Conservation (phyloP, 1,139 yeast genomes). For the Geotrichum candidum region DNA sequence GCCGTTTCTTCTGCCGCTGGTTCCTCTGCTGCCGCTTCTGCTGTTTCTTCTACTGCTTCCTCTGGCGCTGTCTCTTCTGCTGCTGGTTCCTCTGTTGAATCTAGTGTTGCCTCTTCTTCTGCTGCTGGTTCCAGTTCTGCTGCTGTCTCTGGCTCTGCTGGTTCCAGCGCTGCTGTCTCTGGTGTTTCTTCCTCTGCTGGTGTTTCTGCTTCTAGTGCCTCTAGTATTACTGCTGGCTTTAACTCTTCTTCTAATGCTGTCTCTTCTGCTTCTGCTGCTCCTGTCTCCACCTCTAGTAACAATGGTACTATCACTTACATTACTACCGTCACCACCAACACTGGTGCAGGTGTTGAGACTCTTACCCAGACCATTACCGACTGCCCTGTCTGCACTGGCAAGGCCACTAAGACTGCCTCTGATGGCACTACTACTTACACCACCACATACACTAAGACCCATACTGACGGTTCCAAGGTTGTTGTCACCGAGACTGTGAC, state of each 20-base stretch:
- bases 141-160: too few species aligned
- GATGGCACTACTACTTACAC: neutral
- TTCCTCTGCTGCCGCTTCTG: neutral
- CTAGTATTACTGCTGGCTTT: neutral
- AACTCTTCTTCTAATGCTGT: neutral
- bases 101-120: neutral
- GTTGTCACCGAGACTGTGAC: neutral
- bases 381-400: neutral
- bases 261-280: neutral
- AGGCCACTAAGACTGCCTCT: neutral
- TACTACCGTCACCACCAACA: neutral
- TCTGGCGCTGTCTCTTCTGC: neutral
- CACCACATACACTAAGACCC: constrained; percentile 3
- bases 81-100: neutral
- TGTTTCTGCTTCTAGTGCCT: neutral
- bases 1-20: neutral
- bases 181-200: neutral
- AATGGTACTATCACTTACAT: neutral
- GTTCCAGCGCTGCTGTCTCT: too few species aligned
- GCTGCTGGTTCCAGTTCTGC: too few species aligned
- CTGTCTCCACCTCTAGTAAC: neutral
- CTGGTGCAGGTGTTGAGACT: neutral
- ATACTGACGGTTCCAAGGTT: neutral
- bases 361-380: neutral
- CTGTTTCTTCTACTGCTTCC: neutral